These are phyloP conservation scores for Beauveria caledonica DNA, from an alignment of 2,329 filamentous ascomycete species.

Conservation along the genomic window DNA sequence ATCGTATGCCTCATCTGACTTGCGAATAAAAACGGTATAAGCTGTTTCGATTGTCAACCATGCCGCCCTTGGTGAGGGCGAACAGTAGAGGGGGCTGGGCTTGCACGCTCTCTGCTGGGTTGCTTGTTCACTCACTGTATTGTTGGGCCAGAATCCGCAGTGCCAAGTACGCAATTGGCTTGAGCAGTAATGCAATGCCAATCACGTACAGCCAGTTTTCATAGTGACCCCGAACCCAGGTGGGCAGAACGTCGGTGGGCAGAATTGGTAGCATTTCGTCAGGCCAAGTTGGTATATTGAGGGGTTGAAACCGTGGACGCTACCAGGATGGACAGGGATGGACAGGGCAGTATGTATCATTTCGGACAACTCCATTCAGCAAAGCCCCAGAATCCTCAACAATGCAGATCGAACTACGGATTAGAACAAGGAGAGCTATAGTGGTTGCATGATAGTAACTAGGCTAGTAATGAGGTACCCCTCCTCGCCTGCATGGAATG, in stretches of 20 bases:
- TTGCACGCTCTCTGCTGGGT: background rate
- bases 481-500: background rate
- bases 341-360: background rate
- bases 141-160: background rate
- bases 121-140: background rate
- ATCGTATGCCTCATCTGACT: background rate
- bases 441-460: background rate
- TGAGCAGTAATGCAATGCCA: background rate
- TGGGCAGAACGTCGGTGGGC: background rate
- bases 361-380: background rate
- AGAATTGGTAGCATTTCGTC: background rate
- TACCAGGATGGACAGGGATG: background rate
- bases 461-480: background rate
- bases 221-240: background rate
- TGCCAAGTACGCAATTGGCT: background rate
- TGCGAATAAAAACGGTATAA: background rate
- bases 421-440: background rate
- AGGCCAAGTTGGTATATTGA: background rate
- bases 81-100: background rate
- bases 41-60: background rate
- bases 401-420: no score
- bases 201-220: background rate
- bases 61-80: background rate
- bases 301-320: background rate
- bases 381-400: background rate